Evolutionary conservation across 768 basidiomycete species (phyloP), one percentile per base, ranked within the genome.

Genomic region (Lyophyllum semitale): DNA sequence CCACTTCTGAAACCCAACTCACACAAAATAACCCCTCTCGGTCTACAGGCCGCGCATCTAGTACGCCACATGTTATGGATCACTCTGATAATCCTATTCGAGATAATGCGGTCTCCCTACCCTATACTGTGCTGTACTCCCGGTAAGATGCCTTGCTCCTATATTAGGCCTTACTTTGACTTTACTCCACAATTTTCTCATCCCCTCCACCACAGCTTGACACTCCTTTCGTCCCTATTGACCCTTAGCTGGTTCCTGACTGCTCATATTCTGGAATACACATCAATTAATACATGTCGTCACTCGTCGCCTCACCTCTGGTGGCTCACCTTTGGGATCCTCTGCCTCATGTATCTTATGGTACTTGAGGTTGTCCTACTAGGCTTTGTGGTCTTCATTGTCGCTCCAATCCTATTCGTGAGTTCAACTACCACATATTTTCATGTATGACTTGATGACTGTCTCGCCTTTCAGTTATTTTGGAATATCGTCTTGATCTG

Each of bases 201-300:
- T 62, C 46, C 48, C 17, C 15, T 20, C 17, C 13, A 33, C 54
- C 30, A 54, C 37, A 87, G 89, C 40, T 65, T 91, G 49, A 83
- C 85, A 1, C 75, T 88, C 51, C 71, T 89, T 62, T 81, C 82
- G 15, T 88, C 90, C 18, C 68, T 91, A 54, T 66, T 90, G 53
- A 88, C 88, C n/a, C 65, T 93, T 8, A 84, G 80, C 52, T 94
- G 93, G 89, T 93, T 93, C 62, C 68, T 93, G 25, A 87, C 84
- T 17, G 89, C 91, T 11, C 88, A 94, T 64, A 85, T 92, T 26
- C 73, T 93, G 51, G 80, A 85, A 57, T 93, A 92, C 63, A 88
- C 88, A 15, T 88, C 91, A 8, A 73, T 90, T 26, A 76, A 85
- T 58, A 82, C 85, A 15, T 94, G 92, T 54, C 86, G 92, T 18